Base-by-base conservation (phyloP, 148 eudicot genomes). In the Cornus kousa region DNA sequence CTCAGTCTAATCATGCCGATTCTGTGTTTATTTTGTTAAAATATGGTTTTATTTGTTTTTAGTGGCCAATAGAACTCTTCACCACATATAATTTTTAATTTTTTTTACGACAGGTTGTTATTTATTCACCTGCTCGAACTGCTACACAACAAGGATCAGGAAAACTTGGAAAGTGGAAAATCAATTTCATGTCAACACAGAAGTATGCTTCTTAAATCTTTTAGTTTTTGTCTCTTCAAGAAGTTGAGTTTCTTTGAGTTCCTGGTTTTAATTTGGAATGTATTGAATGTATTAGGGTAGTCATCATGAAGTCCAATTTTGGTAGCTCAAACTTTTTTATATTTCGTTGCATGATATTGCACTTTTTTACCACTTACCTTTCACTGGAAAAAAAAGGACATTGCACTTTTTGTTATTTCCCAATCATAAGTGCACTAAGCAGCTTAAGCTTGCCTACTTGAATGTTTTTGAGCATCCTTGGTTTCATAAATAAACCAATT, bases 141-240 rank as follows among this genome's bases (percentile, higher is more conserved):
- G 99, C 98, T 53, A 74, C 95, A 6, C 97, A 95, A 78, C 98
- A 93, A 87, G 99, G 98, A 78, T 87, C 98, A 66, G 99, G 99
- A 66, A 95, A 95, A 86, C 87, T 93, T 81, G 98, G 98, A 66
- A 89, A 79, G 80, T 95, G 97, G 99, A 95, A 90, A 70, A 95
- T 93, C 64, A 95, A 95, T 76, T 95, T 95, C 82, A 68, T 95
- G 74, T 95, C 97, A 32, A 95, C 99, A n/a, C 97, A 92, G 70
- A 93, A 93, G 94, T 93, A 93, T 70, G 83, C 33, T 62, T 70
- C 55, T 16, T 31, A 53, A 39, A 17, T 10, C 37, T 59, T 60
- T 50, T 84, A 16, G 31, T 74, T 33, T 72, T 59, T 64, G 31
- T 9, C 9, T 62, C 16, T 16, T 16, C 19, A 53, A 53, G 66